phyloP scores from a whole-genome alignment of 306 rosid species.

The Vigna reflexopilosa region DNA sequence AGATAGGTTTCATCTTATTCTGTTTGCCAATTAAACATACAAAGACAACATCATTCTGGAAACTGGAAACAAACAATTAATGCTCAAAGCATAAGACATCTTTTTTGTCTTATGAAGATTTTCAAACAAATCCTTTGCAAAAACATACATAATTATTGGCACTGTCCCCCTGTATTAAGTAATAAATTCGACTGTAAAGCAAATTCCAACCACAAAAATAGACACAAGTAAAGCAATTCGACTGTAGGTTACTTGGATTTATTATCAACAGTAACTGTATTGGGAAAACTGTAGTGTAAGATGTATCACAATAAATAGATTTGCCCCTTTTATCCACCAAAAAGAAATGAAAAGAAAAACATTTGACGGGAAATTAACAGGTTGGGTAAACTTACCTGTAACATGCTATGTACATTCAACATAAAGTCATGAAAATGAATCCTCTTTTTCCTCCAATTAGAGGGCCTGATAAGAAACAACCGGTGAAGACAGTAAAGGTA shows the following conservation, averaged over 20 bases:
- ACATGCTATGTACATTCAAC: slow-evolving; percentile 87
- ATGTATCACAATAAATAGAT: background rate
- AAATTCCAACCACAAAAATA: slow-evolving; percentile 5
- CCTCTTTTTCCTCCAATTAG: slow-evolving; percentile 88
- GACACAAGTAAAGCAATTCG: slow-evolving; percentile 28
- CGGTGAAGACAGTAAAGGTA: slow-evolving; percentile 12
- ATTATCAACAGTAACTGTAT: slow-evolving; percentile 3
- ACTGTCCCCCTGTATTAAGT: background rate
- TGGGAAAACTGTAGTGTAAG: slow-evolving; percentile 17
- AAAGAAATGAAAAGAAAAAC: background rate
- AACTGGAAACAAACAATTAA: slow-evolving; percentile 20
- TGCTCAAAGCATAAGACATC: slow-evolving; percentile 33
- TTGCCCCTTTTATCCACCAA: slow-evolving; percentile 9
- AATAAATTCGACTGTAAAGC: background rate
- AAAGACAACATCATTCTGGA: slow-evolving; percentile 32
- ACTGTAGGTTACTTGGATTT: background rate
- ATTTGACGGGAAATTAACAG: slow-evolving; percentile 19
- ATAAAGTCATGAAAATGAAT: slow-evolving; percentile 98
- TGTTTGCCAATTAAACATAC: slow-evolving; percentile 28
- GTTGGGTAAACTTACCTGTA: slow-evolving; percentile 73
- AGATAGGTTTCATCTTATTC: slow-evolving; percentile 30
- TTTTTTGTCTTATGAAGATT: background rate
- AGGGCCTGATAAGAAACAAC: slow-evolving; percentile 63
- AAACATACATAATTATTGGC: slow-evolving; percentile 25
- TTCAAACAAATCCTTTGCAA: slow-evolving; percentile 22